A percentile compares a stretch with the other conserved stretches of the same genome.
Conservation (phyloP, 1,139 yeast genomes). For the Candida tunisiensis region DNA sequence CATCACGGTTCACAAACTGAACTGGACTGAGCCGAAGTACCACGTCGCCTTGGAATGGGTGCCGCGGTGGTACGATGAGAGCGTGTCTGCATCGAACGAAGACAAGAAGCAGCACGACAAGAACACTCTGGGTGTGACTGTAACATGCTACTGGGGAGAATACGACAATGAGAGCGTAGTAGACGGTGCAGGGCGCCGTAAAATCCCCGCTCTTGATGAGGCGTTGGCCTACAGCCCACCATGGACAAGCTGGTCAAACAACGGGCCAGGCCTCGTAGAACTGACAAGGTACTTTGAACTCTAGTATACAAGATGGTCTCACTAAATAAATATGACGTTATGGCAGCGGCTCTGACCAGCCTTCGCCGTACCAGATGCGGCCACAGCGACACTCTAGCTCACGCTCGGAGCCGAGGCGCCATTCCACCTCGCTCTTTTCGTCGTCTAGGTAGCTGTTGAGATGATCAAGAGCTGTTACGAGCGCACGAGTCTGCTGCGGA, state of each 20-base stretch:
- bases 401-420: slow-evolving; percentile 8
- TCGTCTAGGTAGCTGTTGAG: slow-evolving; percentile 6
- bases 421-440: slow-evolving; percentile 2
- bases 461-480: slow-evolving; percentile 4
- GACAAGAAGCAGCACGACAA: no score
- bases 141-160: slow-evolving; percentile 66
- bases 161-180: slow-evolving; percentile 28
- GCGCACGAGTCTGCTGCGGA: slow-evolving; percentile 4
- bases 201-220: slow-evolving; percentile 57
- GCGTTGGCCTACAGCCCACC: slow-evolving; percentile 46
- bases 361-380: slow-evolving; percentile 14
- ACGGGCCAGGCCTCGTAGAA: slow-evolving; percentile 48
- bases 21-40: slow-evolving; percentile 36
- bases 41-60: slow-evolving; percentile 65
- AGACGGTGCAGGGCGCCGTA: slow-evolving; percentile 20
- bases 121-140: slow-evolving; percentile 30
- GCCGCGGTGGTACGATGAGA: slow-evolving; percentile 40
- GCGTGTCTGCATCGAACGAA: slow-evolving; percentile 9
- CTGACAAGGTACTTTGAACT: slow-evolving; percentile 30
- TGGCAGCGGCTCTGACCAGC: slow-evolving; percentile 3
- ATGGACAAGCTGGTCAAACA: slow-evolving; percentile 47
- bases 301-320: slow-evolving; percentile 7
- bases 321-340: not conserved
- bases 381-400: slow-evolving; percentile 10
- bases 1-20: slow-evolving; percentile 44